Conservation (phyloP, 2,329 filamentous ascomycete genomes). For the Epichloe hybrida region DNA sequence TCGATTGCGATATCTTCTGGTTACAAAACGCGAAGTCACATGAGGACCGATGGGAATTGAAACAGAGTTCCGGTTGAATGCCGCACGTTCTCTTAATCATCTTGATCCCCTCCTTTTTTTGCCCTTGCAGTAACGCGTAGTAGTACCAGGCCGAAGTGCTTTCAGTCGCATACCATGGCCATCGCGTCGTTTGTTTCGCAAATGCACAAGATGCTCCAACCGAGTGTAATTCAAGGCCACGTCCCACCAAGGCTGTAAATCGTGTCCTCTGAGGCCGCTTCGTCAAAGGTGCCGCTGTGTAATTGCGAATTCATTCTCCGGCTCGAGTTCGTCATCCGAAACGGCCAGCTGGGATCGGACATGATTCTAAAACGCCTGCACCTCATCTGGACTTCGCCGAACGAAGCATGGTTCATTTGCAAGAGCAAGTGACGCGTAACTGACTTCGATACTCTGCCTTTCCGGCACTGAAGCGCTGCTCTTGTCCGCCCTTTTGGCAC, state of each 20-base stretch:
- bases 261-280: background rate
- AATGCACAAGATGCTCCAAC: background rate
- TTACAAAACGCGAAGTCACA: background rate
- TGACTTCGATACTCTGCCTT: background rate
- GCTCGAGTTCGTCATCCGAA: constrained; percentile 18
- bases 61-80: background rate
- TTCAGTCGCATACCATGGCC: background rate
- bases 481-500: background rate
- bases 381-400: constrained; percentile 12
- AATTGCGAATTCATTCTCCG: background rate
- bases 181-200: background rate
- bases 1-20: background rate
- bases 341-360: constrained; percentile 17
- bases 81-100: no score
- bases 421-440: no score
- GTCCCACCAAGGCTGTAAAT: background rate
- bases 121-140: background rate
- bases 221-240: background rate
- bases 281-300: background rate
- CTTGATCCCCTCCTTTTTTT: background rate
- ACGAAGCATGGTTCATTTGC: background rate
- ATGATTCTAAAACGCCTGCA: constrained; percentile 18
- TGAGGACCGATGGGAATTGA: background rate
- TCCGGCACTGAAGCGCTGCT: no score
- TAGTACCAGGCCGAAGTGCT: background rate